Base-by-base conservation (phyloP, 78 protist genomes). In the Dictyostelium brefeldianum region DNA sequence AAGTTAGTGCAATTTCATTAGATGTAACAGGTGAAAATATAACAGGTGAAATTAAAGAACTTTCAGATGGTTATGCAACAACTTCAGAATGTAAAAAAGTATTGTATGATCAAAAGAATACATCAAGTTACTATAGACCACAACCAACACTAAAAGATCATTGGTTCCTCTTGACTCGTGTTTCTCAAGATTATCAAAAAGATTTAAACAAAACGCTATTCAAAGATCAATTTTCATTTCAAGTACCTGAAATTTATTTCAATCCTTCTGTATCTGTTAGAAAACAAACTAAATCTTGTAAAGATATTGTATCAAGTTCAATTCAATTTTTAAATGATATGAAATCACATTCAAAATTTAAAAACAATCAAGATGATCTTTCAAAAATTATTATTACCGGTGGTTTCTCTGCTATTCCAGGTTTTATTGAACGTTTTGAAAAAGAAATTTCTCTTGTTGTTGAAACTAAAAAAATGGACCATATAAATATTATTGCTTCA, bases 361-460 rank as follows among this genome's bases (percentile, higher is more conserved):
- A 29, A 22, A 22, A 36, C 5, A 47, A 46, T 31, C 20, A 15
- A 73, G 79, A 73, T 46, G 29, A 25, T 17, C 75, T 73, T 46
- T 22, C 79, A 46, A 47, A 36, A 46, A 18, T 73, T 11, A 29
- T 73, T 20, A 12, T 73, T 8, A 73, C 79, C 20, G 79, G 79
- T 46, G 79, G 79, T 73, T 73, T 73, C 36, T 73, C 79, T 73
- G 9, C 10, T 73, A 46, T 73, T 46, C 56, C 79, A 50, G 80
- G 56, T 27, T 53, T 69, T 17, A 31, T 1, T 18, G 69, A 82
- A 70, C 69, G 90, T 69, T 50, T 82, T n/a, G 51, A 75, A 69
- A 65, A 73, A 51, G 90, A 82, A 29, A 29, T 82, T 9, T 36
- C 7, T 15, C 0, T 2, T 2, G 8, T 22, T 22, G 14, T 54